Evolutionary conservation across 306 rosid species (phyloP), one percentile per base, ranked within the genome.

Genomic region (Acacia confusa): DNA sequence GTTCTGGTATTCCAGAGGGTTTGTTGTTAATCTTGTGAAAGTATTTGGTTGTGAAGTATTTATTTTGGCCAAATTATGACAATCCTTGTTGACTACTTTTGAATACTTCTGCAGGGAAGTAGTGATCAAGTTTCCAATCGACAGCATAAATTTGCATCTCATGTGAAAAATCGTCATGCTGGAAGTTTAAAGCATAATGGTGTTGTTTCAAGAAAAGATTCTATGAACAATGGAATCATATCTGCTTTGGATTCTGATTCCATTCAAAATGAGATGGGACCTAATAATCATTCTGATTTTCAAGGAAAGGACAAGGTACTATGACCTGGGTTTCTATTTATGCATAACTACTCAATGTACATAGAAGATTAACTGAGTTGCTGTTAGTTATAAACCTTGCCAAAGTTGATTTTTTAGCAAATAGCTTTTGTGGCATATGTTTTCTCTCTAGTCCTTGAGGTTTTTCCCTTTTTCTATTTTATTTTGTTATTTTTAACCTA

Each of bases 301-400:
- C 88, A 24, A 75, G 90, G 82, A 82, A 84, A 81, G 74, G 91
- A 92, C 81, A 86, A 78, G 91, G 97, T 92, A 89, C 85, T 81
- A 71, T n/a, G 84, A 82, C 61, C 78, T 82, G n/a, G 78, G 79
- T 75, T 80, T 84, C 79, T 87, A 76, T 75, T 82, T 72, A 34
- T 67, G 72, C 57, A 70, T 30, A 72, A 25, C 22, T 57, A 50
- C 64, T 66, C 44, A 36, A 61, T 63, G 32, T 57, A 52, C 65
- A 67, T 60, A 45, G 71, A 78, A 65, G 87, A 50, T 40, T 85
- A 69, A 55, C 20, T 72, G 71, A 40, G 47, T 28, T 43, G 58
- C 48, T 63, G 43, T 57, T 68, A 70, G 83, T 24, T 76, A 22
- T 57, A 58, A 76, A 30, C 4, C 60, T 75, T 48, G 22, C 19